phyloP scores from a whole-genome alignment of 345 rosid genomes.

The Salix viminalis region DNA sequence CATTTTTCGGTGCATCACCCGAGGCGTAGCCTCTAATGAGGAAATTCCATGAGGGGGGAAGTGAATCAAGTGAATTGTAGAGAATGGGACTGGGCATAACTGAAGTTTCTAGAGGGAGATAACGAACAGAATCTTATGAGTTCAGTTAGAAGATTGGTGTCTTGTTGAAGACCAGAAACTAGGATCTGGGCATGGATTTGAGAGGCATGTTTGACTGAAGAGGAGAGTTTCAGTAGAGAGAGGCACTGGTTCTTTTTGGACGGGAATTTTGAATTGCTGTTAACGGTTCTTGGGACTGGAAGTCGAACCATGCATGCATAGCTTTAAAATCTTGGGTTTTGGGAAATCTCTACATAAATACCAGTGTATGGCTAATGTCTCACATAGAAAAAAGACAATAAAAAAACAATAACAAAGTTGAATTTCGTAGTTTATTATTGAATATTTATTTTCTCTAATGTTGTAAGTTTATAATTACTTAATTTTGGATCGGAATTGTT shows the following conservation, averaged over 20 bases:
- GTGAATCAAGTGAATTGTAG: constrained; percentile 30
- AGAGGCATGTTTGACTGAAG: constrained; percentile 45
- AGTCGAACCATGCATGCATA: constrained; percentile 17
- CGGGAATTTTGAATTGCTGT: constrained; percentile 25
- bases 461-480: too few relatives aligned
- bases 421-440: too few relatives aligned
- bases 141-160: constrained; percentile 43
- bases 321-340: too few relatives aligned
- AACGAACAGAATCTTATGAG: constrained; percentile 49
- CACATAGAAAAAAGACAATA: too few relatives aligned
- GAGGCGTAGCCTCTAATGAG: constrained; percentile 60
- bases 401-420: too few relatives aligned
- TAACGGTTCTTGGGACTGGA: constrained; percentile 13
- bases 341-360: too few relatives aligned
- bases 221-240: constrained; percentile 46
- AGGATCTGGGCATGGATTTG: constrained; percentile 64
- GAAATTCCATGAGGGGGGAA: constrained; percentile 58
- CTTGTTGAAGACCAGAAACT: constrained; percentile 46
- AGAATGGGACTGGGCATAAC: constrained; percentile 47
- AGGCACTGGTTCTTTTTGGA: constrained; percentile 47
- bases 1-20: constrained; percentile 47
- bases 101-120: constrained; percentile 39
- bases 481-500: too few relatives aligned
- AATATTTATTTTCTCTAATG: too few relatives aligned
- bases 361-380: too few relatives aligned